phyloP scores from a whole-genome alignment of 1,284 basidiomycete genomes.

The Irpex rosettiformis region DNA sequence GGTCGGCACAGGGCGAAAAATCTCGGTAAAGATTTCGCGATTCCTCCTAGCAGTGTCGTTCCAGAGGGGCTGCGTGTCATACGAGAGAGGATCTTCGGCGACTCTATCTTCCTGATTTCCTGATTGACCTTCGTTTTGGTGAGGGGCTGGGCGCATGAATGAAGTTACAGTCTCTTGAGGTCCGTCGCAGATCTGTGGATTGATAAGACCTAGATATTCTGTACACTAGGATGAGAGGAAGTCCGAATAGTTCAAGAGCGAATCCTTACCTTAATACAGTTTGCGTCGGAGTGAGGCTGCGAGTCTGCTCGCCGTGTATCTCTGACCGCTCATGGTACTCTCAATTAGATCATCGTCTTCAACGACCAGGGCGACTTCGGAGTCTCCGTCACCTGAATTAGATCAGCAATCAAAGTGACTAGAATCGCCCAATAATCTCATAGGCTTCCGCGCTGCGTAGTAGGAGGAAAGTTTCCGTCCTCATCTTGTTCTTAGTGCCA shows the following conservation, averaged over 20 bases:
- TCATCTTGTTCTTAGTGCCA: slow-evolving; percentile 43
- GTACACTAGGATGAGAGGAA: slow-evolving; percentile 11
- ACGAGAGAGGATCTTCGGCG: slow-evolving; percentile 79
- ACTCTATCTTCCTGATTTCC: slow-evolving; percentile 52
- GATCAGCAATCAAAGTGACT: slow-evolving; percentile 26
- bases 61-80: slow-evolving; percentile 62
- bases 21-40: slow-evolving; percentile 75
- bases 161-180: slow-evolving; percentile 42
- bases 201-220: slow-evolving; percentile 87
- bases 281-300: slow-evolving; percentile 76
- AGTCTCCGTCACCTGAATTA: slow-evolving; percentile 76
- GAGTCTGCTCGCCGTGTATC: slow-evolving; percentile 68
- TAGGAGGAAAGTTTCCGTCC: slow-evolving; percentile 60
- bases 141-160: slow-evolving; percentile 80
- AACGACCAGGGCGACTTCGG: slow-evolving; percentile 88
- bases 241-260: no score
- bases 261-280: slow-evolving; percentile 69
- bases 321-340: slow-evolving; percentile 75
- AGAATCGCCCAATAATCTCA: slow-evolving; percentile 62
- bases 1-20: slow-evolving; percentile 81
- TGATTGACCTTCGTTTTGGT: slow-evolving; percentile 66
- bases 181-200: slow-evolving; percentile 48
- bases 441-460: slow-evolving; percentile 66
- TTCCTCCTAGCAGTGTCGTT: slow-evolving; percentile 74
- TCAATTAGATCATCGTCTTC: slow-evolving; percentile 83